phyloP scores from a whole-genome alignment of 1,139 yeast species.

The Candida glucosophila region DNA sequence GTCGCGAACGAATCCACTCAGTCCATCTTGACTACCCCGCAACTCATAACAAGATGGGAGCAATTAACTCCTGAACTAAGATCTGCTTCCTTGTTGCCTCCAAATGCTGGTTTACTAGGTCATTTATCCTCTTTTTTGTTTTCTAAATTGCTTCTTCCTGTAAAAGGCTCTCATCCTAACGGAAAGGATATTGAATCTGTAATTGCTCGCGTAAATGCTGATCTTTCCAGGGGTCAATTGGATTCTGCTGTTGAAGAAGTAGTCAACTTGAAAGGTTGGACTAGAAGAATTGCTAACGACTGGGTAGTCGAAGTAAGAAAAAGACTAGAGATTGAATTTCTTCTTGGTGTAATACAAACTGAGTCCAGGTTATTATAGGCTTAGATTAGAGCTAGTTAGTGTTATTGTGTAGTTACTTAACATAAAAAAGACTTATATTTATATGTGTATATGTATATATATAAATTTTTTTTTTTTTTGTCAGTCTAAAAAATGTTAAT shows the following conservation, averaged over 20 bases:
- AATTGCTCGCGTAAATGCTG: slow-evolving; percentile 75
- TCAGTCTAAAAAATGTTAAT: no score
- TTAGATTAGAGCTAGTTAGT: background rate
- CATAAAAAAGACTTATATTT: no score
- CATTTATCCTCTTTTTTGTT: slow-evolving; percentile 75
- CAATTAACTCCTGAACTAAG: slow-evolving; percentile 79
- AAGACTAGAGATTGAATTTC: slow-evolving; percentile 79
- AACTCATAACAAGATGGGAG: slow-evolving; percentile 66
- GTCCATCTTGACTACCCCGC: slow-evolving; percentile 57
- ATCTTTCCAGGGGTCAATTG: slow-evolving; percentile 68
- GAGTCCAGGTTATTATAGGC: slow-evolving; percentile 38
- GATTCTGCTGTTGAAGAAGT: slow-evolving; percentile 91
- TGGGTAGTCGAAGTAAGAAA: slow-evolving; percentile 88
- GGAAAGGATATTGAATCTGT: slow-evolving; percentile 86
- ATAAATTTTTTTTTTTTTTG: no score
- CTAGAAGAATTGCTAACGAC: slow-evolving; percentile 80
- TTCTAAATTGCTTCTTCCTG: slow-evolving; percentile 64
- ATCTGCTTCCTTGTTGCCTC: slow-evolving; percentile 82
- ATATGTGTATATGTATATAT: no score
- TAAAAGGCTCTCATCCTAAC: slow-evolving; percentile 45
- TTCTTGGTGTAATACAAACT: slow-evolving; percentile 56
- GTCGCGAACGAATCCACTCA: slow-evolving; percentile 44
- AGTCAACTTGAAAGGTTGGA: slow-evolving; percentile 86
- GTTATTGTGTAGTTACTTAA: background rate
- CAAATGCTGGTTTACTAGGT: slow-evolving; percentile 92